Evolutionary conservation across 352 stramenopile genomes (phyloP).

Genomic region (Phytophthora brassicae): DNA sequence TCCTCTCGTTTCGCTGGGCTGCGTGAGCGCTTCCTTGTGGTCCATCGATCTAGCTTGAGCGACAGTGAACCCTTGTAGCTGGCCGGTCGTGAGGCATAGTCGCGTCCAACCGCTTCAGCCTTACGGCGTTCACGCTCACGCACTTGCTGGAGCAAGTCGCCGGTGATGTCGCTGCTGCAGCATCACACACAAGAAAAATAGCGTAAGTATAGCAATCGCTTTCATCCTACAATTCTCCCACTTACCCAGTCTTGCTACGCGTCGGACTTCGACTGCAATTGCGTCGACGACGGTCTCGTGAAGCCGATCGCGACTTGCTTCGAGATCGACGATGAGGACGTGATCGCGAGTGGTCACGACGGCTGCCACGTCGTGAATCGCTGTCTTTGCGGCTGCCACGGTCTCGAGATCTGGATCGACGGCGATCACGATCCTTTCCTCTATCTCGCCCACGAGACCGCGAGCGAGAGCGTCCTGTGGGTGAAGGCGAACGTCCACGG

Average conservation of each 20-base stretch:
- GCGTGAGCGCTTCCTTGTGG: constrained; percentile 62
- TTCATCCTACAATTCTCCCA: constrained; percentile 6
- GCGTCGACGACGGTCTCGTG: constrained; percentile 34
- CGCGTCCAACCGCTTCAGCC: constrained; percentile 83
- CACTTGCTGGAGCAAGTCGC: constrained; percentile 91
- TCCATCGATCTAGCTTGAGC: constrained; percentile 90
- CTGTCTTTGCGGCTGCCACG: constrained; percentile 30
- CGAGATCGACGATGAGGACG: constrained; percentile 40
- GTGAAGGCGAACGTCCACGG: constrained; percentile 34
- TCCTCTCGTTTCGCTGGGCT: constrained; percentile 69
- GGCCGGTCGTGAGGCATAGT: constrained; percentile 89
- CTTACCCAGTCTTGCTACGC: constrained; percentile 25
- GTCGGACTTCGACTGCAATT: constrained; percentile 33
- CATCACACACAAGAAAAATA: constrained; percentile 5
- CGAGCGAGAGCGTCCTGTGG: constrained; percentile 36
- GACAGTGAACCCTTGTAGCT: constrained; percentile 94
- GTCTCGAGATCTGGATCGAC: constrained; percentile 32
- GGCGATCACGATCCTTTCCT: constrained; percentile 28
- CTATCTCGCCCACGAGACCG: constrained; percentile 38
- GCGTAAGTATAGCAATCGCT: not conserved
- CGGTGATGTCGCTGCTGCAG: constrained; percentile 43
- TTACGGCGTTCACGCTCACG: constrained; percentile 90
- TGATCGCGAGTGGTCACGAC: constrained; percentile 46
- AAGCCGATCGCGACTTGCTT: constrained; percentile 38
- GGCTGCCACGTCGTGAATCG: constrained; percentile 28